A percentile compares a stretch with the other conserved stretches of the same genome.
These are phyloP conservation scores for Corynespora cassiicola DNA, from an alignment of 2,329 filamentous ascomycete genomes.

Conservation along the genomic window DNA sequence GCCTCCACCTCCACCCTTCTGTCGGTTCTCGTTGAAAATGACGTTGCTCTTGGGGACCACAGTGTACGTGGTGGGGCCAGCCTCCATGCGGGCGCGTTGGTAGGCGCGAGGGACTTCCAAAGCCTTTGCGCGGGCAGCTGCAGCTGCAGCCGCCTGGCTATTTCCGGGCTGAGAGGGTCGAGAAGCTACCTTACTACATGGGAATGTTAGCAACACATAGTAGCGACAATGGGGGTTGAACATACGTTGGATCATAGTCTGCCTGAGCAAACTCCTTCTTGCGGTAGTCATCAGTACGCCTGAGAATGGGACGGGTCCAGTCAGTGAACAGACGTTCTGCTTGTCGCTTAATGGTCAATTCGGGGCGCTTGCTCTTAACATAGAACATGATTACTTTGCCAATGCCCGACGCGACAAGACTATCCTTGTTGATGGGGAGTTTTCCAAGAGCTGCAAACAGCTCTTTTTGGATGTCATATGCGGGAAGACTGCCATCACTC, in stretches of 20 bases:
- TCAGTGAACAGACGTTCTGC: conserved; percentile 92
- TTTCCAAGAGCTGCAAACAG: conserved; percentile 81
- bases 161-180: conserved; percentile 30
- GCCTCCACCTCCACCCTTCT: conserved; percentile 27
- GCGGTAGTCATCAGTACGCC: conserved; percentile 92
- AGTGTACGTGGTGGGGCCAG: conserved; percentile 66
- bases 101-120: conserved; percentile 60
- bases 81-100: conserved; percentile 66
- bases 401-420: conserved; percentile 87
- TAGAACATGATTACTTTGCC: conserved; percentile 98
- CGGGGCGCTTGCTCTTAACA: conserved; percentile 90
- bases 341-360: conserved; percentile 88
- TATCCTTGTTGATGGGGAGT: conserved; percentile 89
- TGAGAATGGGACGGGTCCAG: conserved; percentile 94
- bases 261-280: conserved; percentile 74
- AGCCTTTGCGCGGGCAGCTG: conserved; percentile 51
- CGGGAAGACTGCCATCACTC: conserved; percentile 90
- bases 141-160: conserved; percentile 41
- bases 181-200: conserved; percentile 31
- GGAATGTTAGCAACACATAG: conserved; percentile 25
- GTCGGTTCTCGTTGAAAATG: conserved; percentile 36
- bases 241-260: conserved; percentile 64
- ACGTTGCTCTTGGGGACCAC: conserved; percentile 67
- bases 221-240: no score
- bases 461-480: conserved; percentile 97